phyloP scores from a whole-genome alignment of 106 monocot species.

The Triglochin maritima region DNA sequence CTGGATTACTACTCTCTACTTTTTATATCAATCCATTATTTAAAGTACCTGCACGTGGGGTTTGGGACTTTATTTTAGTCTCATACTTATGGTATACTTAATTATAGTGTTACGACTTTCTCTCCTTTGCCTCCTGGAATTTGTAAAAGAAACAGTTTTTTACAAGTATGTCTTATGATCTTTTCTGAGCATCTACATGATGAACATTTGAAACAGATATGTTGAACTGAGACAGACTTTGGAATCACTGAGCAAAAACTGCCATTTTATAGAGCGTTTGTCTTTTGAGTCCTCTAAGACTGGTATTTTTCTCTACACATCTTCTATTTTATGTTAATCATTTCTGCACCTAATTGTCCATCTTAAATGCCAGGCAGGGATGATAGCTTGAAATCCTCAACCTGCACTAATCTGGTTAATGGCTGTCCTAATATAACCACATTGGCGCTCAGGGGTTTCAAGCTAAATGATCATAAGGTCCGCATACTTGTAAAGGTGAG shows the following conservation, averaged over 20 bases:
- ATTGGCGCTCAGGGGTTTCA: conserved; percentile 47
- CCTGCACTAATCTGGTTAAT: conserved; percentile 38
- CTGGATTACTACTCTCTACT: too few species aligned
- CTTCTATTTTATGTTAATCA: neutral
- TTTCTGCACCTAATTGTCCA: neutral
- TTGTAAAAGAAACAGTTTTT: too few species aligned
- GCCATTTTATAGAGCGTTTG: conserved; percentile 47
- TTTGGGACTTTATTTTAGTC: too few species aligned
- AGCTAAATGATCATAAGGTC: conserved; percentile 41
- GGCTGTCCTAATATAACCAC: conserved; percentile 44
- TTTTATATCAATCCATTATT: too few species aligned
- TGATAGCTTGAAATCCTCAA: conserved; percentile 44
- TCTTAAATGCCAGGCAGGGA: conserved; percentile 38
- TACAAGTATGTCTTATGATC: too few species aligned
- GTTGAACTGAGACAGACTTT: conserved; percentile 41
- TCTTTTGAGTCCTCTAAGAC: conserved; percentile 44
- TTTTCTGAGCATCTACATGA: neutral
- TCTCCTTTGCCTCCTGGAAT: too few species aligned
- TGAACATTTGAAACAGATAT: conserved; percentile 21
- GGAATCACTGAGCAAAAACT: conserved; percentile 32
- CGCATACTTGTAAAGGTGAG: conserved; percentile 45
- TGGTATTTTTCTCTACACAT: conserved; percentile 13
- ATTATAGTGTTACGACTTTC: too few species aligned
- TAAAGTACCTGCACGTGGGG: too few species aligned
- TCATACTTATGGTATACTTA: too few species aligned